These are phyloP conservation scores for Rubroboletus pulcherrimus DNA, from an alignment of 768 basidiomycete genomes.

Conservation along the genomic window DNA sequence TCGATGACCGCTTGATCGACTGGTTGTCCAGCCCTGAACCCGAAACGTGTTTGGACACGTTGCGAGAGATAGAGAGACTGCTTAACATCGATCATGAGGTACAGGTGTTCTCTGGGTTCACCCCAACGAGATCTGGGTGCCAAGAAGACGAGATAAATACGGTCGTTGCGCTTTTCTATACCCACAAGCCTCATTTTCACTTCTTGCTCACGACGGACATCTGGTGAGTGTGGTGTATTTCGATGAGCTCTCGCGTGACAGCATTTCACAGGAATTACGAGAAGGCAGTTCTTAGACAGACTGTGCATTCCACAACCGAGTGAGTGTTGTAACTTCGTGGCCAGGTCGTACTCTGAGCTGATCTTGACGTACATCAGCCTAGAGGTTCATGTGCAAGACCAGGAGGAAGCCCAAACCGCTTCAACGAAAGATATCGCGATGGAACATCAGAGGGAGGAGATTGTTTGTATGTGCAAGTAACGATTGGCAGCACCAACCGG, in stretches of 20 bases:
- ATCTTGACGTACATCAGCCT: not conserved
- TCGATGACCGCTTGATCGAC: not conserved
- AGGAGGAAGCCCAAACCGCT: not conserved
- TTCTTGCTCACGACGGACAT: conserved; percentile 9
- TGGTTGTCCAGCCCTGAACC: conserved; percentile 6
- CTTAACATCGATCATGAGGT: not conserved
- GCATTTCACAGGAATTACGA: not conserved
- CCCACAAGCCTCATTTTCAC: conserved; percentile 3
- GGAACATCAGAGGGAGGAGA: not conserved
- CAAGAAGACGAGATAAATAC: not conserved
- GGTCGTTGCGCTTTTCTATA: not conserved
- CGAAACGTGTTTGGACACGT: not conserved
- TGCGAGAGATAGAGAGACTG: not conserved
- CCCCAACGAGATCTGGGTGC: not conserved
- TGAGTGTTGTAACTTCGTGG: not conserved
- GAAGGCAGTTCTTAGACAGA: not conserved
- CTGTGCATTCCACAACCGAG: not conserved
- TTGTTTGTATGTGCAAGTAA: conserved; percentile 2
- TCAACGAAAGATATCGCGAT: not conserved
- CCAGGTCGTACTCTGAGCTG: not conserved
- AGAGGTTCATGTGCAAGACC: not conserved
- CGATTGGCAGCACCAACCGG: accelerated
- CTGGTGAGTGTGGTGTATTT: not conserved
- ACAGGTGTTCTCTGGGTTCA: not conserved
- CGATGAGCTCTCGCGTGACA: not conserved